Evolutionary conservation across 2,329 filamentous ascomycete genomes (phyloP).

Genomic region (Stagonosporopsis rhizophila): DNA sequence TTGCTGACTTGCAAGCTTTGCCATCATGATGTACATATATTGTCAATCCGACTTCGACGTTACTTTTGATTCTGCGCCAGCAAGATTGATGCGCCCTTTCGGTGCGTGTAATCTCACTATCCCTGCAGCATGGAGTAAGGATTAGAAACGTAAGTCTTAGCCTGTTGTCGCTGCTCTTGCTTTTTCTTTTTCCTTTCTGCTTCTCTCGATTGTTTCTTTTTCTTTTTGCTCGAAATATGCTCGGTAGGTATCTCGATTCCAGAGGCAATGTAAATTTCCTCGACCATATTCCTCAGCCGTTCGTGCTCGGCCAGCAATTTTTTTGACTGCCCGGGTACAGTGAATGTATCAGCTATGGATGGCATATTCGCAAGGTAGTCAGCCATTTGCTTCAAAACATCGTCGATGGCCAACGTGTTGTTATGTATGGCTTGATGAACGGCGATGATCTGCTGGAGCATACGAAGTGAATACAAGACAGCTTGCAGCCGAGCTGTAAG

Average conservation of each 20-base stretch:
- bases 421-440: slow-evolving; percentile 30
- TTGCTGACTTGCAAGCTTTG: too few relatives aligned
- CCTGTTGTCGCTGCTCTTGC: slow-evolving; percentile 23
- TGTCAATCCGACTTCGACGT: too few relatives aligned
- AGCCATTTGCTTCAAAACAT: slow-evolving; percentile 17
- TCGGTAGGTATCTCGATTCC: slow-evolving; percentile 31
- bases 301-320: slow-evolving; percentile 25
- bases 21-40: too few relatives aligned
- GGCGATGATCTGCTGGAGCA: slow-evolving; percentile 49
- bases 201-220: slow-evolving; percentile 35
- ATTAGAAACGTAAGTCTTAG: background rate
- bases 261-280: slow-evolving; percentile 37
- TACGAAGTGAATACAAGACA: slow-evolving; percentile 52
- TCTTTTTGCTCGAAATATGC: slow-evolving; percentile 30
- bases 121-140: slow-evolving; percentile 9
- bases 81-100: too few relatives aligned
- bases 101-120: too few relatives aligned
- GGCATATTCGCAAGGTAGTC: slow-evolving; percentile 32
- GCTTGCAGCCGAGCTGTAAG: slow-evolving; percentile 52
- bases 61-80: too few relatives aligned
- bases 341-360: slow-evolving; percentile 32
- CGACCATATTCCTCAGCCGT: slow-evolving; percentile 25
- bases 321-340: slow-evolving; percentile 34
- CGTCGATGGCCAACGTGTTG: background rate
- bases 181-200: slow-evolving; percentile 38